These are phyloP conservation scores for Chrysoporthe cubensis DNA, from an alignment of 2,329 filamentous ascomycete species.

Conservation along the genomic window DNA sequence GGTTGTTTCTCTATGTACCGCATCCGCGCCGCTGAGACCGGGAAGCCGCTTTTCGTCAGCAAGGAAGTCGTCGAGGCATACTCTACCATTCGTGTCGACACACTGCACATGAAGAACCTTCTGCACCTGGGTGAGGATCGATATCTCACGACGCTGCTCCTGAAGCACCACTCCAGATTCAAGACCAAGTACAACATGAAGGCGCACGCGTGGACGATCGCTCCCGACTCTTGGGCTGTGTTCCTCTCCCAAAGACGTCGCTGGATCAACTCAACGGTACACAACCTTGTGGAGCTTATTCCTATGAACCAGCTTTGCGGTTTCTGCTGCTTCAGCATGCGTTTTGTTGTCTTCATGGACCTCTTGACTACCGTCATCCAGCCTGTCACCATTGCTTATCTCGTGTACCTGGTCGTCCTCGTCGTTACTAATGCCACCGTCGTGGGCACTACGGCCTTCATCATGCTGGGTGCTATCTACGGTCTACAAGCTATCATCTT, in stretches of 20 bases:
- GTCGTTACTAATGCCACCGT: constrained; percentile 64
- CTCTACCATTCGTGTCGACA: constrained; percentile 92
- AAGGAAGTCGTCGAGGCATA: constrained; percentile 88
- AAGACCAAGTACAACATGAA: constrained; percentile 97
- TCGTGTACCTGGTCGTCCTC: constrained; percentile 84
- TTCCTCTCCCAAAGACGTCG: constrained; percentile 98
- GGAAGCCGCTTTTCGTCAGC: constrained; percentile 95
- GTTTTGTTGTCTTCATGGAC: constrained; percentile 95
- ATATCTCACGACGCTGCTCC: constrained; percentile 89
- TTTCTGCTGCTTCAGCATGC: constrained; percentile 99
- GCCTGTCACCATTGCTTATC: constrained; percentile 87
- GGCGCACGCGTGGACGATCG: constrained; percentile 95
- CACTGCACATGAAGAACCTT: constrained; percentile 97
- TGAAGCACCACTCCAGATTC: constrained; percentile 91
- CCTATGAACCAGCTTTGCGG: constrained; percentile 92
- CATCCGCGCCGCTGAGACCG: constrained; percentile 89
- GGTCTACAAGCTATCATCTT: constrained; percentile 97
- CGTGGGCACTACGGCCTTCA: constrained; percentile 83
- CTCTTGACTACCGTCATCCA: constrained; percentile 89
- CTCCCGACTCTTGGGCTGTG: constrained; percentile 89
- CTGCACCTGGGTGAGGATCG: constrained; percentile 97
- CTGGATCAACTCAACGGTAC: constrained; percentile 99
- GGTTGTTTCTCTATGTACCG: constrained; percentile 99
- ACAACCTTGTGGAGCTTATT: constrained; percentile 95
- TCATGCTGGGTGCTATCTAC: constrained; percentile 93